Conservation (phyloP, 345 rosid genomes). For the Capsella bursapastoris region DNA sequence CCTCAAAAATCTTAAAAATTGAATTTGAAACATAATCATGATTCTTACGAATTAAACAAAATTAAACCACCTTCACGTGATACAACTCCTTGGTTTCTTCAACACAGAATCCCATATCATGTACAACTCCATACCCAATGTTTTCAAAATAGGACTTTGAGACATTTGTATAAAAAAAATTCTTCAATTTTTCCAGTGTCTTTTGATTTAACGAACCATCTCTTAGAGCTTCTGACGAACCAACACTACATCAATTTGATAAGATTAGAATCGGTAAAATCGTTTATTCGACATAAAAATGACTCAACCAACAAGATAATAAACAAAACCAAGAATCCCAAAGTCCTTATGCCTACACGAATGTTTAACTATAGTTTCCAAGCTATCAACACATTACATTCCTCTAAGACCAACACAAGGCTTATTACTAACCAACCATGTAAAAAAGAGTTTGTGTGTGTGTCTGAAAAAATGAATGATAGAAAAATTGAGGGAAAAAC, state of each 20-base stretch:
- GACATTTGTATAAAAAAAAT: constrained; percentile 48
- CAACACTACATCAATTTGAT: constrained; percentile 20
- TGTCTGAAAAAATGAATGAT: background rate
- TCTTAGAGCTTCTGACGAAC: constrained; percentile 34
- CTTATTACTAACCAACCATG: constrained; percentile 1
- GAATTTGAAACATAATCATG: background rate
- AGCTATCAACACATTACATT: background rate
- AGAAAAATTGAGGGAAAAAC: background rate
- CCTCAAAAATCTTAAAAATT: background rate
- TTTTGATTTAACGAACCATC: constrained; percentile 41
- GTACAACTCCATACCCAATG: constrained; percentile 47
- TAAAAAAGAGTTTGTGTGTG: background rate
- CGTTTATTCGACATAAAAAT: background rate
- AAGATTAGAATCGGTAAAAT: background rate
- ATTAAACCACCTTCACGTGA: constrained; percentile 52
- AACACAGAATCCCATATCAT: constrained; percentile 49
- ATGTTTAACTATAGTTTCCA: background rate
- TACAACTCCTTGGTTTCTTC: constrained; percentile 55
- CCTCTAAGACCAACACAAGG: background rate
- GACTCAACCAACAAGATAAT: background rate
- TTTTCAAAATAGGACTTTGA: constrained; percentile 51
- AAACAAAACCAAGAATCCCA: background rate
- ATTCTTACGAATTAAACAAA: background rate
- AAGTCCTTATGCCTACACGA: background rate
- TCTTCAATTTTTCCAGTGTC: constrained; percentile 41